A percentile compares a stretch with the other conserved stretches of the same genome.
Evolutionary conservation across 2,329 filamentous ascomycete genomes (phyloP).

Genomic region (Phialemoniopsis sp.): DNA sequence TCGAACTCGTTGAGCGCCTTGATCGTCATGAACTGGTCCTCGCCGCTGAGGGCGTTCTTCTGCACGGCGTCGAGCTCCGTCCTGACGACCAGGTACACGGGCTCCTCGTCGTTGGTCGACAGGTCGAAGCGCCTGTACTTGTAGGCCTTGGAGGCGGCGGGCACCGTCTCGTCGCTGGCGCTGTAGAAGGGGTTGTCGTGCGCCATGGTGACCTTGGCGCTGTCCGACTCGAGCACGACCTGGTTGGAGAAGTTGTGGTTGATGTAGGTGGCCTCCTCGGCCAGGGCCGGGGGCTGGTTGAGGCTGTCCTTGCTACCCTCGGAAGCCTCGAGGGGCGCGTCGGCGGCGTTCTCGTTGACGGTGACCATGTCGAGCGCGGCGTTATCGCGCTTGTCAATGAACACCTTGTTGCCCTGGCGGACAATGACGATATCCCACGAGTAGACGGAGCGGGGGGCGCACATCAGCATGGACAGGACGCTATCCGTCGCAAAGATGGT

Average conservation of each 20-base stretch:
- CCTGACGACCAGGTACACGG: conserved; percentile 86
- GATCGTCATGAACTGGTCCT: conserved; percentile 87
- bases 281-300: conserved; percentile 89
- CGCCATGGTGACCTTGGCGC: conserved; percentile 75
- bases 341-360: conserved; percentile 97
- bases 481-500: conserved; percentile 96
- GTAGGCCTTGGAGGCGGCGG: conserved; percentile 94
- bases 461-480: conserved; percentile 99
- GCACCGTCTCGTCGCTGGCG: conserved; percentile 84
- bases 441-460: conserved; percentile 91
- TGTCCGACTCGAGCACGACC: conserved; percentile 79
- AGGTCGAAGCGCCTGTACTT: conserved; percentile 97
- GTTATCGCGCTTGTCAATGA: conserved; percentile 97
- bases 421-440: conserved; percentile 97
- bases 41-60: conserved; percentile 89
- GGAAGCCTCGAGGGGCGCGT: conserved; percentile 85
- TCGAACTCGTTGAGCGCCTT: conserved; percentile 99
- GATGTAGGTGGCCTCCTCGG: conserved; percentile 98
- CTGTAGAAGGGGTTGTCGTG: conserved; percentile 98
- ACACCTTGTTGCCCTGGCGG: conserved; percentile 92
- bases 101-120: conserved; percentile 90
- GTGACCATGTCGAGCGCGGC: conserved; percentile 95
- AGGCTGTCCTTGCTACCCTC: conserved; percentile 92
- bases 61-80: conserved; percentile 96
- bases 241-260: conserved; percentile 99